Base-by-base conservation (phyloP, 2,329 filamentous ascomycete species). In the Bipolaris bicolor region DNA sequence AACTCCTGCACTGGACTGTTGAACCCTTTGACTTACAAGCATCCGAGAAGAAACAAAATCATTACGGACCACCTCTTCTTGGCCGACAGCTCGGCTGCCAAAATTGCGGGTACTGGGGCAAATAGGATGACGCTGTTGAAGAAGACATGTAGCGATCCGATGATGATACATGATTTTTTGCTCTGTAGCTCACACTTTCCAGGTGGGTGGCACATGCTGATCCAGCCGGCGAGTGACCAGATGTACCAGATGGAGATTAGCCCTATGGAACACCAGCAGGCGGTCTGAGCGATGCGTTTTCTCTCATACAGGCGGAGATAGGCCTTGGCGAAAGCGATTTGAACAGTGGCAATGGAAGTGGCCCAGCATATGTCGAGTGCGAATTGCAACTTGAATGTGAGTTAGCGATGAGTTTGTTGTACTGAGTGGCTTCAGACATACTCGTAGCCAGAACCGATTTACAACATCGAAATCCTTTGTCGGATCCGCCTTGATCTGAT, bases 341-440 rank as follows among this genome's bases (percentile, higher is more conserved):
- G 63, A n/a, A 67, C 57, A n/a, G 59, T 58, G 24, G 61, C 55
- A 43, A 67, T 49, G 9, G 64, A 65, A 11, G 61, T 64, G 31
- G 62, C 63, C 64, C 64, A 67, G 55, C 63, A 67, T 18, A 61
- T 59, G 29, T 67, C 63, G 47, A 67, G 52, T 29, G 63, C 59
- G 40, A 67, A 64, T 57, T 67, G 63, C 22, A 62, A 61, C 63
- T 67, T 52, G 36, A 7, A 22, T 7, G 2, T 18, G 10, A 18
- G 36, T 63, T 47, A 62, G 58, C 44, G 26, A n/a, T 36, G 9
- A 9, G n/a, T 13, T 5, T 7, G 7, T 15, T 13, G 6, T 13
- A 18, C 9, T 26, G 9, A 22, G 39, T 47, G 7, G 31, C 13
- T 15, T 39, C 16, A 24, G 7, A 56, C 55, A 29, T 58, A 63